These are phyloP conservation scores for Bryoglossum gracile DNA, from an alignment of 495 filamentous ascomycete genomes.

Conservation along the genomic window DNA sequence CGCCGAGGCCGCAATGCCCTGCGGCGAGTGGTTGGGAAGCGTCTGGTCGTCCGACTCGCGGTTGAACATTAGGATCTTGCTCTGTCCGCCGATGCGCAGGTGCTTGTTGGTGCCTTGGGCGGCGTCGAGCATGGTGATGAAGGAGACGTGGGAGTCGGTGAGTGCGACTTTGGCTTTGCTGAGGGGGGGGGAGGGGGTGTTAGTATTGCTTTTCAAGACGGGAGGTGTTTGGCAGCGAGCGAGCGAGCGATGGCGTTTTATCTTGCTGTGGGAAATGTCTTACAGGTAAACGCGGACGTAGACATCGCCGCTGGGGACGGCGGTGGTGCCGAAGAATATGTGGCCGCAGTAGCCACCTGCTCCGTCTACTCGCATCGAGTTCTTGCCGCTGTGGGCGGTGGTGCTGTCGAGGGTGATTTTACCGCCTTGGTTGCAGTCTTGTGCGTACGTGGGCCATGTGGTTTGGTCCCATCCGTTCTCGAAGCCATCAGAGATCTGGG, in stretches of 20 bases:
- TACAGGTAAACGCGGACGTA: constrained; percentile 48
- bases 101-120: constrained; percentile 46
- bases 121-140: constrained; percentile 55
- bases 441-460: constrained; percentile 48
- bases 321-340: constrained; percentile 51
- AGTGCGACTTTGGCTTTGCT: constrained; percentile 47
- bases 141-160: constrained; percentile 47
- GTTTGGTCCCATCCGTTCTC: constrained; percentile 46
- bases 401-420: constrained; percentile 44
- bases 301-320: constrained; percentile 46
- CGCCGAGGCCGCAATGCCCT: constrained; percentile 43
- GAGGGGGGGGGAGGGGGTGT: constrained; percentile 19
- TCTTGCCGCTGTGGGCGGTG: constrained; percentile 46
- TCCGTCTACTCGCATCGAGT: constrained; percentile 46
- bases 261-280: constrained; percentile 23
- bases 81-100: constrained; percentile 51
- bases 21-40: constrained; percentile 48
- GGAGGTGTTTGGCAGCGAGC: no score
- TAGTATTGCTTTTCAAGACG: constrained; percentile 22
- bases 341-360: constrained; percentile 52
- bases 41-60: constrained; percentile 55
- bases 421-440: constrained; percentile 48
- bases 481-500: constrained; percentile 45
- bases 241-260: neutral
- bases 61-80: constrained; percentile 52